Evolutionary conservation across 2,329 filamentous ascomycete genomes (phyloP), one percentile per base, ranked within the genome.

Genomic region (Alternaria ethzedia): DNA sequence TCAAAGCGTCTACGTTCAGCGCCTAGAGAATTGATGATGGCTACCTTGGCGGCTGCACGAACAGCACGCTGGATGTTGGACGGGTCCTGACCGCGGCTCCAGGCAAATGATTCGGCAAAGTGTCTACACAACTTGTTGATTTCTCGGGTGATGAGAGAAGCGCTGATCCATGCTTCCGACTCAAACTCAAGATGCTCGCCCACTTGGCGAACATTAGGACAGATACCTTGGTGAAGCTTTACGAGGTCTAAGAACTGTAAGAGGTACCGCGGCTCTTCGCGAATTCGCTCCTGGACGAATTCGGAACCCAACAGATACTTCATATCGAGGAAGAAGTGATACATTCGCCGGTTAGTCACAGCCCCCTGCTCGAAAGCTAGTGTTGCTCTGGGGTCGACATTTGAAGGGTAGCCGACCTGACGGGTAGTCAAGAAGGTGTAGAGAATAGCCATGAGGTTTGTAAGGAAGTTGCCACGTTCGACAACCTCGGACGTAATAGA

Each of bases 141-240:
- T 78, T 99, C 95, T 54, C 95, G 88, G 54, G 96, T 97, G 61
- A 99, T 92, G 54, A 98, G 86, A 7, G 94, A 97, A 4, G 96
- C 95, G 61, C 93, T 96, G 57, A 99, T 98, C 96, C 96, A 99
- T 20, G 93, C 92, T 81, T 99, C 96, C 2, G 94, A 96, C 80
- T 99, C 96, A 76, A 98, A 99, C 79, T 99, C 96, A 30, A 99
- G 92, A 78, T 99, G 96, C 75, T 98, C 96, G 15, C 94, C 94
- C 21, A 97, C 88, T 3, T 95, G 96, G 65, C 96, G 88, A 49
- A 94, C 86, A 73, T 98, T 99, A 2, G 96, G 96, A 72, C 95
- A 97, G 59, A 99, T 97, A 26, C 96, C 95, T 82, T 99, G 96
- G 69, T 97, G 94, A 49, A 99, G 86, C 79, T 97, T 97, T 67